A percentile compares a stretch with the other conserved stretches of the same genome.
Conservation (phyloP, 108 stramenopile genomes). For the Cyclotella atomus region DNA sequence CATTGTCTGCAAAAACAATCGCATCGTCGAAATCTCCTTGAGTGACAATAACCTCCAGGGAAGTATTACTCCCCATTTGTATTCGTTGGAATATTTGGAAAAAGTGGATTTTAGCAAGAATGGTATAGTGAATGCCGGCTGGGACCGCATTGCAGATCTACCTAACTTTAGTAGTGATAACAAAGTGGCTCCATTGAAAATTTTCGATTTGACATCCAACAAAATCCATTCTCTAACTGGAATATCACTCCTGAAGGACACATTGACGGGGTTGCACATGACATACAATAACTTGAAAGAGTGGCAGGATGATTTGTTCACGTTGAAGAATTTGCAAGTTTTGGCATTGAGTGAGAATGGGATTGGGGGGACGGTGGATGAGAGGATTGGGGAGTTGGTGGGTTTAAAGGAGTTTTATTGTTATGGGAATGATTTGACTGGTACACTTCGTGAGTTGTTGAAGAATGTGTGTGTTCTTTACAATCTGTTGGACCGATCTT, state of each 20-base stretch:
- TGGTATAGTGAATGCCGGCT: slow-evolving; percentile 35
- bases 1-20: slow-evolving; percentile 22
- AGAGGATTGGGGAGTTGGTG: slow-evolving; percentile 31
- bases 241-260: slow-evolving; percentile 17
- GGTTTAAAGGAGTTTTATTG: slow-evolving; percentile 59
- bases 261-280: slow-evolving; percentile 58
- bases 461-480: neutral
- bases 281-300: slow-evolving; percentile 53
- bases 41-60: slow-evolving; percentile 67
- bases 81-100: slow-evolving; percentile 33
- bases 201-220: slow-evolving; percentile 40
- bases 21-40: slow-evolving; percentile 63
- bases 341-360: slow-evolving; percentile 44
- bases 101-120: slow-evolving; percentile 38
- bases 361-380: slow-evolving; percentile 56
- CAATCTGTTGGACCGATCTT: neutral
- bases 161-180: neutral
- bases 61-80: slow-evolving; percentile 45
- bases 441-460: slow-evolving; percentile 43
- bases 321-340: slow-evolving; percentile 17
- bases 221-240: slow-evolving; percentile 33
- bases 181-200: slow-evolving; percentile 5
- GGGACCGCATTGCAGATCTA: slow-evolving; percentile 35
- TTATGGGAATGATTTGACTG: slow-evolving; percentile 58
- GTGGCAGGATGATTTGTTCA: slow-evolving; percentile 46